Base-by-base conservation (phyloP, 106 monocot species). In the Xerophyta viscosa region DNA sequence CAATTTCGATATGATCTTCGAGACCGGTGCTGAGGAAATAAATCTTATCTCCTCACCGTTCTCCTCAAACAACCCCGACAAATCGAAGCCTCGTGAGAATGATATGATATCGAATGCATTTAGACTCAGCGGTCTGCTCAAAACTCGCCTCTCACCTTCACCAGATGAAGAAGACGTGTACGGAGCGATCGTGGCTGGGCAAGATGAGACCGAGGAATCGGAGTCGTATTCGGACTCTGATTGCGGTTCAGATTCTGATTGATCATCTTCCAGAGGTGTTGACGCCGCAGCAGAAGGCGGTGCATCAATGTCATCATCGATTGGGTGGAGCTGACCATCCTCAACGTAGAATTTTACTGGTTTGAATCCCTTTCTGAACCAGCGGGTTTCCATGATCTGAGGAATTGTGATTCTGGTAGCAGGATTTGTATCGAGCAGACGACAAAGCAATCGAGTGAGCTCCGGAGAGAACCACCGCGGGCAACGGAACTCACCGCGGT, bases 51-150 rank as follows among this genome's bases (percentile, higher is more conserved):
- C 70, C 51, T 83, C 62, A 22, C 78, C 83, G 1, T 46, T 54
- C 68, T 78, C 78, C 46, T 78, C 83, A 48, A 84, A 84, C 58
- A 84, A 26, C 27, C 78, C 78, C 2, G 83, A 84, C 2, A 84
- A 65, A 31, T 78, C 63, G 23, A 78, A 84, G 15, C 83, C 75
- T 27, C 50, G 37, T 1, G 83, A 78, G 62, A 84, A 84, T 6
- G 78, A 78, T 25, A 84, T 84, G 56, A 84, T 84, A 57, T 84
- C 83, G 24, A 84, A 84, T 2, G 78, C 78, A 54, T 84, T 84
- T 41, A 84, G 54, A 30, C 78, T 78, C 0, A 66, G 54, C 13
- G 83, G 83, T 17, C 83, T 58, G 13, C 71, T 74, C 15, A 78
- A 29, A 13, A 45, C 26, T 20, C 29, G 39, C n/a, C 10, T 15